Base-by-base conservation (phyloP, 2,329 filamentous ascomycete genomes). In the Alternaria ventricosa region DNA sequence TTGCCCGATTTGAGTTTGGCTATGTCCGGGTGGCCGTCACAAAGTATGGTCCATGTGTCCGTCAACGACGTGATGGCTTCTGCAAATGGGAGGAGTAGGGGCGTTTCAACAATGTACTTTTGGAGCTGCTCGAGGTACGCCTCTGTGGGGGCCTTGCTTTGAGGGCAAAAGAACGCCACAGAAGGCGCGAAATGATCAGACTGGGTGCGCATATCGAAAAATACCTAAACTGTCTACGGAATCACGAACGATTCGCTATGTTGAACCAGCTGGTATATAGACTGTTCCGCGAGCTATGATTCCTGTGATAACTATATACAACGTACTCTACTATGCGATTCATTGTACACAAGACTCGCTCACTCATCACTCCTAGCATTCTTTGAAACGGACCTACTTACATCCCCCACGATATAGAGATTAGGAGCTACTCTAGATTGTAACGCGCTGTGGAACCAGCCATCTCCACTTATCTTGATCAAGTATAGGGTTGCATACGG, bases 71-170 rank as follows among this genome's bases (percentile, higher is more conserved):
- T 63, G 46, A 66, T 61, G 5, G 55, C 53, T 25, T 64, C 41
- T 41, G 41, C 41, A 12, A 66, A 60, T 20, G 51, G 53, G 27
- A 64, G 56, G 13, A 63, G 30, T 3, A 45, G 30, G n/a, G 56
- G 43, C 2, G 30, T 56, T 18, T 54, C 50, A 20, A 50, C 41
- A 41, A 70, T 64, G 49, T 67, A 72, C 33, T 36, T 33, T 13
- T 64, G 69, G n/a, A 72, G 20, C 45, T 64, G 45, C 20, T 58
- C 50, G 18, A 72, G 64, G 44, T 71, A 72, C 23, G 18, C 59
- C 28, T 66, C 65, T n/a, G 55, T 59, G 27, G 70, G 65, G 15
- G 69, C 69, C 60, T 69, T 71, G 53, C 69, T 71, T 33, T 72
- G 70, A 8, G 70, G 69, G 53, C 64, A 67, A 57, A 72, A 72